Base-by-base conservation (phyloP, 805 yeast genomes). In the Grigorovia transvaalensis region DNA sequence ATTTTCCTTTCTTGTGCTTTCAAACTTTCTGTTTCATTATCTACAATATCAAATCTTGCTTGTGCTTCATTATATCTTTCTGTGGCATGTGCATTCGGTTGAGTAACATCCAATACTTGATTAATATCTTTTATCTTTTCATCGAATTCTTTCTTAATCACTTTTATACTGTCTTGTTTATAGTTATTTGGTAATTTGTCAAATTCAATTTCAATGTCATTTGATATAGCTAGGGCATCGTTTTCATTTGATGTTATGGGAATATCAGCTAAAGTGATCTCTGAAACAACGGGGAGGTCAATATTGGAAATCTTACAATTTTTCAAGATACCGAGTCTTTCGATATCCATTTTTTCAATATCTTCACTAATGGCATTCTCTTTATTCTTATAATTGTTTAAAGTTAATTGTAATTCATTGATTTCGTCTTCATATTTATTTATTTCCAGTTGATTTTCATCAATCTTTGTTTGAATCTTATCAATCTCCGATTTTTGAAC, bases 61-160 rank as follows among this genome's bases (percentile, higher is more conserved):
- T 84, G 82, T 9, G 85, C 86, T 50, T 85, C 89, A 40, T 72
- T 75, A 45, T 88, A 75, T 59, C 96, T 75, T 50, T 86, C 95
- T 33, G 78, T 70, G 0, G 96, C 96, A 57, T 84, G 85, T 42
- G 81, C 73, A 65, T 88, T 88, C n/a, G 96, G 96, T 35, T 87
- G 81, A 59, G 88, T 48, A 51, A 59, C 47, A 47, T 65, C 59
- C 50, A 71, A 54, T 46, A 61, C 65, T 50, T 69, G 70, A 33
- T 67, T 62, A 9, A 68, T 54, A 2, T 63, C 69, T n/a, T 62
- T 62, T 9, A 79, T 72, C 45, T 69, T 70, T 1, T 61, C 64
- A 12, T 67, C 74, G 53, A 73, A 71, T 9, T 72, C 71, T 23
- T 59, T 52, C 30, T 64, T 63, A 18, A 69, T 58, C 2, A 61